Percentiles rank a stretch among this genome's conserved stretches.
Conservation (phyloP, 1,284 basidiomycete species). For the Coniophora puteana region DNA sequence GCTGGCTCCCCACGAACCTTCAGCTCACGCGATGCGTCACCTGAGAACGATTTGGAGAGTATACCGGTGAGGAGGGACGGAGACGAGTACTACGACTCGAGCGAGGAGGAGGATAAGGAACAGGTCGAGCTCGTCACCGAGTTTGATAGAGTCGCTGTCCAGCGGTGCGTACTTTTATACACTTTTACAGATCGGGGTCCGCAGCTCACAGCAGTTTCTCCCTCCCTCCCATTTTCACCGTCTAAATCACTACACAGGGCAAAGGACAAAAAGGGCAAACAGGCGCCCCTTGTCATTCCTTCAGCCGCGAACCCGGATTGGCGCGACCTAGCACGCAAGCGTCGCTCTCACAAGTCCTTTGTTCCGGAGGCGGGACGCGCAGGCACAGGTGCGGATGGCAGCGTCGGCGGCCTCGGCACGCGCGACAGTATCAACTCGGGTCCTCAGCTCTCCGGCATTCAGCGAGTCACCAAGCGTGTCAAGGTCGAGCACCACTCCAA, state of each 20-base stretch:
- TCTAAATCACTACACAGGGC: conserved; percentile 28
- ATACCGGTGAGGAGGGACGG: conserved; percentile 25
- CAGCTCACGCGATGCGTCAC: conserved; percentile 34
- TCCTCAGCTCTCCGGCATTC: conserved; percentile 60
- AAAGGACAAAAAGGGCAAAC: conserved; percentile 38
- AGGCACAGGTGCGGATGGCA: conserved; percentile 69
- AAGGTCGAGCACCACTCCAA: conserved; percentile 20
- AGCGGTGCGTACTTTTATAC: conserved; percentile 61
- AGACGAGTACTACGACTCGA: conserved; percentile 41
- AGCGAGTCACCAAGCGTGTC: conserved; percentile 39
- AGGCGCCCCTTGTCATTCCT: conserved; percentile 79
- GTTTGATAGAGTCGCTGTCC: conserved; percentile 65
- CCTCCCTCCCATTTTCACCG: neutral
- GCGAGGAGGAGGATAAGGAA: conserved; percentile 51
- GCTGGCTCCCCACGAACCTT: conserved; percentile 40
- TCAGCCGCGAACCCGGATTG: conserved; percentile 85
- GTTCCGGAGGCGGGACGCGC: conserved; percentile 64
- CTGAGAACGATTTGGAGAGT: conserved; percentile 20
- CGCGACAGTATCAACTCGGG: conserved; percentile 67
- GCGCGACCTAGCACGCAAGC: conserved; percentile 69
- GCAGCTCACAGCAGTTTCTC: conserved; percentile 21
- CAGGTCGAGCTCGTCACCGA: conserved; percentile 71
- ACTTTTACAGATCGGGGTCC: neutral
- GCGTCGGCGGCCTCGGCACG: conserved; percentile 75
- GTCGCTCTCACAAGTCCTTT: conserved; percentile 40